phyloP scores from a whole-genome alignment of 176 grass and related monocot species.

The Leersia perrieri region DNA sequence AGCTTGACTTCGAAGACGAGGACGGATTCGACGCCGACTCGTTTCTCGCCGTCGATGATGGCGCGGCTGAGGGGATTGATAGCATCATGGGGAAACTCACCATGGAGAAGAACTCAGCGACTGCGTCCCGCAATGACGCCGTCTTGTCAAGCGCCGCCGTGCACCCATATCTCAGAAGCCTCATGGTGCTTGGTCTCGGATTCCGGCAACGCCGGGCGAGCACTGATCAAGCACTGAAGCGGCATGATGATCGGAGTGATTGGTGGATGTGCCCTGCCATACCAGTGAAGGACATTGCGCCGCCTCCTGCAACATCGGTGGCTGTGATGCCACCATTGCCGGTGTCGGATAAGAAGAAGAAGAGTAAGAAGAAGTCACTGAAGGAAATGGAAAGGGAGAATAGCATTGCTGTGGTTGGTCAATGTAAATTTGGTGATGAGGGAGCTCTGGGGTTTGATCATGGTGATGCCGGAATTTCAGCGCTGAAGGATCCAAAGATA shows the following conservation, averaged over 20 bases:
- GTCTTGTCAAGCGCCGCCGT: constrained; percentile 23
- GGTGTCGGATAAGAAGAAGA: constrained; percentile 50
- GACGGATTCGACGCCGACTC: constrained; percentile 64
- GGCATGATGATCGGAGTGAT: constrained; percentile 48
- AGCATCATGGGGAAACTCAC: constrained; percentile 84
- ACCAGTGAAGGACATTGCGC: constrained; percentile 60
- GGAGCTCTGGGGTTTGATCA: not conserved
- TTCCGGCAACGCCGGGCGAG: constrained; percentile 17
- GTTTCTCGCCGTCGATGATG: constrained; percentile 59
- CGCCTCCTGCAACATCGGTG: not conserved
- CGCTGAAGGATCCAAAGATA: constrained; percentile 10
- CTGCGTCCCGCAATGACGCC: not conserved
- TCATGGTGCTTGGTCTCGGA: constrained; percentile 58
- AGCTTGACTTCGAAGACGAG: constrained; percentile 49
- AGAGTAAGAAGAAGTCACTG: constrained; percentile 41
- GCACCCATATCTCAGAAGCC: constrained; percentile 53
- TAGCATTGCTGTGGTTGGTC: not conserved
- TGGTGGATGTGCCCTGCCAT: constrained; percentile 74
- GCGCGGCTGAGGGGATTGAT: constrained; percentile 59
- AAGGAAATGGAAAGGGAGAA: constrained; percentile 22
- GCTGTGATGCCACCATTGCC: not conserved
- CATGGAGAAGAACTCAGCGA: constrained; percentile 10
- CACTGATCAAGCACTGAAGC: constrained; percentile 52
- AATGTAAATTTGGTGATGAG: constrained; percentile 8
- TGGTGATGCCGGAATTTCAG: constrained; percentile 2